phyloP scores from a whole-genome alignment of 306 rosid species.

The Trichosanthes cucumerina region DNA sequence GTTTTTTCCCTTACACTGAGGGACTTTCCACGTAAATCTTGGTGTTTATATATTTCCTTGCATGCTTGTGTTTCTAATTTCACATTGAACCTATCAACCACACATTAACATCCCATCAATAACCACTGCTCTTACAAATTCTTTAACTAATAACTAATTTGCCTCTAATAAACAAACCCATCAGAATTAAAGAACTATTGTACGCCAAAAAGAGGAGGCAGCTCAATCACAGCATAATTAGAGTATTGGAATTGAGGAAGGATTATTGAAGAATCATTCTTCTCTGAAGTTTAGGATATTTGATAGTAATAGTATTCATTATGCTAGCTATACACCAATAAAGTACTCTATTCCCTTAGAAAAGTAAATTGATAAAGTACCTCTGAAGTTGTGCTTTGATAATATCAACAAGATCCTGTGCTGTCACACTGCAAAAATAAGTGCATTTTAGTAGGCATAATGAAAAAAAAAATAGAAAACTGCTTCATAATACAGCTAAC shows the following conservation, averaged over 20 bases:
- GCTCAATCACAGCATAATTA: not conserved
- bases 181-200: not conserved
- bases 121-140: too few species aligned
- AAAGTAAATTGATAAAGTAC: conserved; percentile 23
- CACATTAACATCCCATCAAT: too few species aligned
- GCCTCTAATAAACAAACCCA: too few species aligned
- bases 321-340: not conserved
- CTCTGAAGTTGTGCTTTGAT: conserved; percentile 94
- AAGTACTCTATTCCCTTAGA: not conserved
- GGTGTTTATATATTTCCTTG: too few species aligned
- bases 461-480: not conserved
- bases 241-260: not conserved
- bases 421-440: conserved; percentile 56
- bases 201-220: not conserved
- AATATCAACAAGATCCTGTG: conserved; percentile 95
- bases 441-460: conserved; percentile 19
- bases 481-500: not conserved
- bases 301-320: not conserved
- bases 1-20: too few species aligned
- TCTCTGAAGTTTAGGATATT: not conserved
- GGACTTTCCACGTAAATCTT: too few species aligned
- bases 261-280: not conserved
- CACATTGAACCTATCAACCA: too few species aligned
- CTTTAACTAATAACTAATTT: too few species aligned
- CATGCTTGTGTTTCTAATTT: too few species aligned